Percentiles rank a stretch among this genome's conserved stretches.
These are phyloP conservation scores for Melaleuca quinquenervia DNA, from an alignment of 345 rosid genomes.

Conservation along the genomic window DNA sequence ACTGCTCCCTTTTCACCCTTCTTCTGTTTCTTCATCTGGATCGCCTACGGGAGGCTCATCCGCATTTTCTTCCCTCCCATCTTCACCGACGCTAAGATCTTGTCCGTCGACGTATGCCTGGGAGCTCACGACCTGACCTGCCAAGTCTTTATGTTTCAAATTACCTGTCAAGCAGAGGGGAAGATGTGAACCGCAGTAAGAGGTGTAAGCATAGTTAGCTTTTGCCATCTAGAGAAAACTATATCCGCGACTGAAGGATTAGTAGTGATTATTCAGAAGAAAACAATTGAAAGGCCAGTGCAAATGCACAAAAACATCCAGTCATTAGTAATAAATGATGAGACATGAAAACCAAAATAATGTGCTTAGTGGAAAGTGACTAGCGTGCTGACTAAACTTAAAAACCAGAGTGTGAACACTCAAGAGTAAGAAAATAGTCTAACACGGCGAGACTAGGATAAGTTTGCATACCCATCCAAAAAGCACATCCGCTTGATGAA, in stretches of 20 bases:
- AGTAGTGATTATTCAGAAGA: neutral
- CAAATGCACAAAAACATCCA: neutral
- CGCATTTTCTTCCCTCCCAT: constrained; percentile 13
- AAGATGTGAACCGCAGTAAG: neutral
- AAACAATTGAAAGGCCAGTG: neutral
- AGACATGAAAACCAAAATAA: neutral
- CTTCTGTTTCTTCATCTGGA: constrained; percentile 7
- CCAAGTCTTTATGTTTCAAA: constrained; percentile 78
- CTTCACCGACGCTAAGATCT: constrained; percentile 22
- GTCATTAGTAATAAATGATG: neutral
- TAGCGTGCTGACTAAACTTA: neutral
- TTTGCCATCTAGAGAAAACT: neutral
- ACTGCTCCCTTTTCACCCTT: neutral
- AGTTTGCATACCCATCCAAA: constrained; percentile 70
- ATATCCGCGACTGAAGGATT: neutral
- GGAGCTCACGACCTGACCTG: constrained; percentile 78
- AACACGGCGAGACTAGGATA: neutral
- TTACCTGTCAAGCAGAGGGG: constrained; percentile 37
- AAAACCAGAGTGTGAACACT: neutral
- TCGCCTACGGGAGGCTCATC: constrained; percentile 12
- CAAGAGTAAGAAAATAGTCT: neutral
- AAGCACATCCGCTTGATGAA: constrained; percentile 55
- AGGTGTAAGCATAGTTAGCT: neutral
- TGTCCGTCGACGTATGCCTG: constrained; percentile 54
- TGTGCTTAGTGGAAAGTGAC: neutral